Base-by-base conservation (phyloP, 768 basidiomycete genomes). In the Phanerochaete carnosa region DNA sequence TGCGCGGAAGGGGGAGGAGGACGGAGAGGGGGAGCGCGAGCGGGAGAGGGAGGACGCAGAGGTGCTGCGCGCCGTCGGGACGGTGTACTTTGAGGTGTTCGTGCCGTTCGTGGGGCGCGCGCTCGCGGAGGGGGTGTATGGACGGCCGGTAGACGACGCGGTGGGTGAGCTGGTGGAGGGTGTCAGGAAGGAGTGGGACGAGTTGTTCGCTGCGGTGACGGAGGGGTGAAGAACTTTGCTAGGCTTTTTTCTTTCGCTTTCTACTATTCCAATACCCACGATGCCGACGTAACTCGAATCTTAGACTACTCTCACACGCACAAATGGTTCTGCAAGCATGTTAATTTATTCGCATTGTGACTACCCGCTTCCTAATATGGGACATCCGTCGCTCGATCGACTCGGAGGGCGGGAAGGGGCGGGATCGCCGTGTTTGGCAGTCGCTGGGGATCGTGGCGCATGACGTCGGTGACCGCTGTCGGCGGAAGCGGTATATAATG, bases 41-140 rank as follows among this genome's bases (percentile, higher is more conserved):
- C 73, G 73, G 66, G 73, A 62, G 54, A 65, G 52, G 29, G 74
- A 64, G 62, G 72, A 61, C 62, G 75, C 64, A 32, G 73, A 84
- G 3, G 72, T 76, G 45, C 29, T 59, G 2, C 68, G 72, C 45
- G 83, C 82, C 0, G 80, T 76, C 9, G 86, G 85, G 6, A 71
- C 77, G 47, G 85, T 84, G 25, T 93, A 86, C 63, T 80, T 83
- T 51, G 73, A 74, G 16, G 77, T 87, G 16, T 75, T 94, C 49
- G 81, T 87, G n/a, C 87, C 89, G 13, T 95, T 89, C 69, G 67
- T 90, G 64, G 74, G 81, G 66, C 77, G 86, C 23, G 93, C 88
- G 4, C 68, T 94, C 49, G 79, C 84, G 23, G 86, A 91, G 67
- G 92, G 92, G 2, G 87, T 94, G 26, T 94, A 89, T 75, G 83